phyloP scores from a whole-genome alignment of 805 yeast species.

The Danielia reshetovae region DNA sequence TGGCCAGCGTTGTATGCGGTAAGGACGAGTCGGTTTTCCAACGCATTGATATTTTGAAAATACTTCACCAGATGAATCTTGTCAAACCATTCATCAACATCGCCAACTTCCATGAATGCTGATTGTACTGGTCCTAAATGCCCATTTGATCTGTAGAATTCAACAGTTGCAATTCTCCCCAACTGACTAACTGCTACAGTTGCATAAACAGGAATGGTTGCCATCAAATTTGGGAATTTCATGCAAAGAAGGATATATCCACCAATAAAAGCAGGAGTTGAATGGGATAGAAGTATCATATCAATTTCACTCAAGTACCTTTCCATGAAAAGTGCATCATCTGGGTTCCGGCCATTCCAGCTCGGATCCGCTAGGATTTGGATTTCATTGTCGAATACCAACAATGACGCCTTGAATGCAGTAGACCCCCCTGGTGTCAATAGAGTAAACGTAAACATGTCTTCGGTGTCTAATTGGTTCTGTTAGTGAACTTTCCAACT shows the following conservation, averaged over 20 bases:
- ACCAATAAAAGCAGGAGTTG: slow-evolving; percentile 74
- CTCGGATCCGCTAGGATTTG: slow-evolving; percentile 68
- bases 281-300: slow-evolving; percentile 77
- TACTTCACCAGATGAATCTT: slow-evolving; percentile 65
- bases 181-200: slow-evolving; percentile 87
- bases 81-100: slow-evolving; percentile 79
- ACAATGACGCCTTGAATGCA: slow-evolving; percentile 43
- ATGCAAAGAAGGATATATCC: slow-evolving; percentile 68
- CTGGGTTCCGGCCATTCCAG: slow-evolving; percentile 55
- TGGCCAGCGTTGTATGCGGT: slow-evolving; percentile 92
- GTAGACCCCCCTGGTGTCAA: slow-evolving; percentile 25
- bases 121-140: slow-evolving; percentile 65
- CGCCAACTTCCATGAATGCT: slow-evolving; percentile 59
- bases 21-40: slow-evolving; percentile 61
- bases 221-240: slow-evolving; percentile 50
- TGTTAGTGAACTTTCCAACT: too few relatives aligned
- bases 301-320: slow-evolving; percentile 46
- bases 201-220: slow-evolving; percentile 72
- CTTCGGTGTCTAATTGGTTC: too few relatives aligned
- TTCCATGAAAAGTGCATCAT: slow-evolving; percentile 32
- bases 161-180: slow-evolving; percentile 84
- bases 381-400: slow-evolving; percentile 53
- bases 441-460: slow-evolving; percentile 37
- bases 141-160: slow-evolving; percentile 69
- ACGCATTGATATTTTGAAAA: slow-evolving; percentile 65